phyloP scores from a whole-genome alignment of 75 land plant species.

The Azolla pinnata region DNA sequence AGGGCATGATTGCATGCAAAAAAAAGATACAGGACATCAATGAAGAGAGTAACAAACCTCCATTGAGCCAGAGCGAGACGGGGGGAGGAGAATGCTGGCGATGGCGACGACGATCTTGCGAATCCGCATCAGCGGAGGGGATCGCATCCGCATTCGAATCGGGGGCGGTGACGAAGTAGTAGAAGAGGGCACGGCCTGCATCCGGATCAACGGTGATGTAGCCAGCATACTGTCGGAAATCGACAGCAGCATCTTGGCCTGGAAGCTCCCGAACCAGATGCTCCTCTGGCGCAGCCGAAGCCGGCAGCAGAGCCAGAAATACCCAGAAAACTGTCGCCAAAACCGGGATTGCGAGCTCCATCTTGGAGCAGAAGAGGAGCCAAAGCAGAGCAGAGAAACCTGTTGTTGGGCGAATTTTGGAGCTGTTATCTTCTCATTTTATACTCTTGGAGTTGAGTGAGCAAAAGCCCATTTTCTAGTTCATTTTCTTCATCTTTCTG shows the following conservation, averaged over 20 bases:
- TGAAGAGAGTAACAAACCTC: too few relatives aligned
- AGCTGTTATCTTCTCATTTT: too few relatives aligned
- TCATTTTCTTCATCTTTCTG: too few relatives aligned
- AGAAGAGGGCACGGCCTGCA: slow-evolving; percentile 36
- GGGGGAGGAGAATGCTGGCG: not conserved
- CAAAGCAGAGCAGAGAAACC: too few relatives aligned
- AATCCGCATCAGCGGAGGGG: slow-evolving; percentile 1
- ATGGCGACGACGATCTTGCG: not conserved
- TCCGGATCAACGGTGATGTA: slow-evolving; percentile 30
- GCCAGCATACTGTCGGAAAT: slow-evolving; percentile 41
- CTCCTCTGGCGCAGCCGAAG: not conserved
- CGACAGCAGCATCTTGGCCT: slow-evolving; percentile 36
- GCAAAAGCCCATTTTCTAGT: too few relatives aligned
- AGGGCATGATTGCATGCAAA: too few relatives aligned
- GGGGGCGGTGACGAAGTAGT: slow-evolving; percentile 24
- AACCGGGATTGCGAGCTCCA: too few relatives aligned
- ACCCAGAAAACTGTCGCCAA: too few relatives aligned
- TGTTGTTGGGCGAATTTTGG: too few relatives aligned
- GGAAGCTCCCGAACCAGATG: slow-evolving; percentile 17
- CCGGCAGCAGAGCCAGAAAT: not conserved
- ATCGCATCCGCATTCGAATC: not conserved
- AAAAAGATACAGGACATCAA: too few relatives aligned
- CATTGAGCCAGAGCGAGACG: slow-evolving; percentile 28
- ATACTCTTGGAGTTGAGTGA: too few relatives aligned
- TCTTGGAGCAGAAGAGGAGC: too few relatives aligned